Evolutionary conservation across 2,329 filamentous ascomycete species (phyloP).

Genomic region (Exutisphaerella laricina): DNA sequence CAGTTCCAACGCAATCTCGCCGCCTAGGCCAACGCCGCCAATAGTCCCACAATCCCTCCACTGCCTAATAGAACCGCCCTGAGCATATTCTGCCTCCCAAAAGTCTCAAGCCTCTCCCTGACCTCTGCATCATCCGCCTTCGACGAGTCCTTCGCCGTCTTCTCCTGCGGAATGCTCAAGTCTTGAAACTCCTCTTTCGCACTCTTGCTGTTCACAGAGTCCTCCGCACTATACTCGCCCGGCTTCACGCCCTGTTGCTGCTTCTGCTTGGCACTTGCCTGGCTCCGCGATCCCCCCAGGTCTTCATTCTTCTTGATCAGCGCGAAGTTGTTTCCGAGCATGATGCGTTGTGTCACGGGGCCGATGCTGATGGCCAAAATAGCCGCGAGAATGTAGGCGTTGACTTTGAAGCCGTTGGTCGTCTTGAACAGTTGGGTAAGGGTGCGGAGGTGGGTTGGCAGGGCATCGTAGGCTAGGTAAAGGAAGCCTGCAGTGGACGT

Average conservation of each 20-base stretch:
- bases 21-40: constrained; percentile 16
- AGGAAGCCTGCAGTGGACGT: constrained; percentile 21
- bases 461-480: constrained; percentile 23
- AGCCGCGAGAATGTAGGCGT: constrained; percentile 22
- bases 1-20: too few species aligned
- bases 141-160: constrained; percentile 33
- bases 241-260: constrained; percentile 10
- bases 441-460: constrained; percentile 11
- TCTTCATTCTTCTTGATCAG: constrained; percentile 28
- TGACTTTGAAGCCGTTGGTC: constrained; percentile 16
- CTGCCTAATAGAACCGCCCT: constrained; percentile 23
- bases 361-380: constrained; percentile 23
- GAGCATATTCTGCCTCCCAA: constrained; percentile 23
- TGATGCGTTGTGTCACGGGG: constrained; percentile 19
- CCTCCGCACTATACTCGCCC: constrained; percentile 21
- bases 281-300: constrained; percentile 23
- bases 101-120: constrained; percentile 34
- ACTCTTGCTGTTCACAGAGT: constrained; percentile 22
- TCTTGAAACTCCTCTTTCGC: constrained; percentile 21
- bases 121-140: constrained; percentile 37
- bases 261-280: constrained; percentile 15
- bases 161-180: constrained; percentile 25
- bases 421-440: constrained; percentile 15
- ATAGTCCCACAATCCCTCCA: constrained; percentile 25
- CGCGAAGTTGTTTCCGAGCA: constrained; percentile 28